Conservation (phyloP, 1,284 basidiomycete genomes). For the Clitocybe nebularis region DNA sequence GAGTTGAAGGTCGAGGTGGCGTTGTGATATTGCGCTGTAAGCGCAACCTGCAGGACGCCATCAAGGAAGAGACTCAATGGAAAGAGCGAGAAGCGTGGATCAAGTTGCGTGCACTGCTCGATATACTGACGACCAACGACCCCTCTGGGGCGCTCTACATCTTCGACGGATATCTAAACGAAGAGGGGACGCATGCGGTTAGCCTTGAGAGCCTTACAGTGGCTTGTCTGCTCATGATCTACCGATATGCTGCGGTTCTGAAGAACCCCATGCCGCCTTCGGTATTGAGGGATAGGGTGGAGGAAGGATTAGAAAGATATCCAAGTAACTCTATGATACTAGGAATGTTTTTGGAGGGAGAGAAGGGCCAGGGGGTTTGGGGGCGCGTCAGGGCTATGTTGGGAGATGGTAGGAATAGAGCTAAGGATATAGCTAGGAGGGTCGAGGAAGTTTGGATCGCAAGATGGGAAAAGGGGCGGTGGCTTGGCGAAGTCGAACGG, state of each 20-base stretch:
- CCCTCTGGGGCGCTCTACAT: slow-evolving; percentile 39
- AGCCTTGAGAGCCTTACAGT: slow-evolving; percentile 60
- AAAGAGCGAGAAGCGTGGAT: slow-evolving; percentile 60
- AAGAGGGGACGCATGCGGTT: slow-evolving; percentile 25
- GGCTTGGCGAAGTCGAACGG: slow-evolving; percentile 67
- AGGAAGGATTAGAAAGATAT: slow-evolving; percentile 53
- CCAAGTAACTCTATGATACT: slow-evolving; percentile 73
- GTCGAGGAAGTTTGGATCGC: slow-evolving; percentile 72
- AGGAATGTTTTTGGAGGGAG: slow-evolving; percentile 74
- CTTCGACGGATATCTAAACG: slow-evolving; percentile 40
- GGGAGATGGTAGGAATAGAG: slow-evolving; percentile 39
- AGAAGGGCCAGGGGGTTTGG: slow-evolving; percentile 75
- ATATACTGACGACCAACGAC: slow-evolving; percentile 48
- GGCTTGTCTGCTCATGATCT: slow-evolving; percentile 56
- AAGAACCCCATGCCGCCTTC: slow-evolving; percentile 56
- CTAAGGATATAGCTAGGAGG: slow-evolving; percentile 56
- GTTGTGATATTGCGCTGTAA: slow-evolving; percentile 56
- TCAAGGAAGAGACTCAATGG: slow-evolving; percentile 33
- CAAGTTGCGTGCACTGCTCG: slow-evolving; percentile 59
- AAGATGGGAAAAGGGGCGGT: slow-evolving; percentile 70
- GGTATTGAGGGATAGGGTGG: slow-evolving; percentile 56
- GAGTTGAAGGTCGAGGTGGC: slow-evolving; percentile 46
- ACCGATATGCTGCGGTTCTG: slow-evolving; percentile 54
- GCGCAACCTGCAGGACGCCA: slow-evolving; percentile 50
- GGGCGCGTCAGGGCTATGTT: slow-evolving; percentile 56